Percentiles rank a stretch among this genome's conserved stretches.
Conservation (phyloP, 768 basidiomycete genomes). For the Lepiota brunneoincarnata region DNA sequence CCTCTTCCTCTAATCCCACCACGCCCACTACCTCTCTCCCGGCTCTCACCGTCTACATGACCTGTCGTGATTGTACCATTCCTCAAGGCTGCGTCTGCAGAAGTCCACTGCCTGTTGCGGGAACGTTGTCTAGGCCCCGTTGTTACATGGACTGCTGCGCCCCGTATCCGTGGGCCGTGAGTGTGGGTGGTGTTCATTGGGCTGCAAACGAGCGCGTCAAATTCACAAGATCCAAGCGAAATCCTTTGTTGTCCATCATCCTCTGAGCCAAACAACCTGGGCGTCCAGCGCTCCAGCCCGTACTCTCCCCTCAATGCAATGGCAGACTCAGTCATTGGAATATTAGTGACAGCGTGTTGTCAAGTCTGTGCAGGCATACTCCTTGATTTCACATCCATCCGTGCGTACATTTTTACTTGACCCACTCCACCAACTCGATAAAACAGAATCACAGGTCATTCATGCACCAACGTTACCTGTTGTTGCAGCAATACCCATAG, state of each 20-base stretch:
- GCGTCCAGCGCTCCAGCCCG: background rate
- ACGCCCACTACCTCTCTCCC: slow-evolving; percentile 62
- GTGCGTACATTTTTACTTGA: slow-evolving; percentile 20
- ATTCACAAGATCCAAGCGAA: background rate
- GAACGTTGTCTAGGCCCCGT: slow-evolving; percentile 29
- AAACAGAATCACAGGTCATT: slow-evolving; percentile 25
- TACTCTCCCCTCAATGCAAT: slow-evolving; percentile 16
- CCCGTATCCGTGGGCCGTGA: slow-evolving; percentile 19
- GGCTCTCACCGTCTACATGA: slow-evolving; percentile 47
- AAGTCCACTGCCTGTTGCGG: slow-evolving; percentile 64
- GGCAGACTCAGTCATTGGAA: slow-evolving; percentile 26
- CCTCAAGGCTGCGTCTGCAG: slow-evolving; percentile 37
- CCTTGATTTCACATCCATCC: slow-evolving; percentile 36
- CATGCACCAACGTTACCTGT: slow-evolving; percentile 30
- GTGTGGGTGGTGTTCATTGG: slow-evolving; percentile 12
- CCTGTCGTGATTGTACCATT: slow-evolving; percentile 32
- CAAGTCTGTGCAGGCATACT: slow-evolving; percentile 36
- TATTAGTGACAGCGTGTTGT: slow-evolving; percentile 28
- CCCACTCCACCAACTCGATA: background rate
- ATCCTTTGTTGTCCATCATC: slow-evolving; percentile 1
- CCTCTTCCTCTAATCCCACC: slow-evolving; percentile 45
- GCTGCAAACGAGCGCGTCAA: background rate
- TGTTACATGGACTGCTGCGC: slow-evolving; percentile 3
- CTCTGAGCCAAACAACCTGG: background rate
- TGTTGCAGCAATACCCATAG: slow-evolving; percentile 10